phyloP scores from a whole-genome alignment of 441 rosid genomes.

The Gossypium laxum region DNA sequence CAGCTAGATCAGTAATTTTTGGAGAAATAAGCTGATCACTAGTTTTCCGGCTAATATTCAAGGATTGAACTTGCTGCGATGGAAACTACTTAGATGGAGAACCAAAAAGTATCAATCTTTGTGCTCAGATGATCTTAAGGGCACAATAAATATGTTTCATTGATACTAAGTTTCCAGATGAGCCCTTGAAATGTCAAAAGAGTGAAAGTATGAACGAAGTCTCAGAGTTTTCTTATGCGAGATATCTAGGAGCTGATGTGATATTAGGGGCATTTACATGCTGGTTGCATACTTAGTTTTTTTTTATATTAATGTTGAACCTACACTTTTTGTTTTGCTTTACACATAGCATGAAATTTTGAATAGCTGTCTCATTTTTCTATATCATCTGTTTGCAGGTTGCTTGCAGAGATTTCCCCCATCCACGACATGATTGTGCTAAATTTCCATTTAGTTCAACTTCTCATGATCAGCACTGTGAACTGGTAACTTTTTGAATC shows the following conservation, averaged over 20 bases:
- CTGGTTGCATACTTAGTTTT: not conserved
- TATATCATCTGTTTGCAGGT: slow-evolving; percentile 37
- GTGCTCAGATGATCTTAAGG: not conserved
- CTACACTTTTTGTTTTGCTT: not conserved
- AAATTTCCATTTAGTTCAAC: slow-evolving; percentile 51
- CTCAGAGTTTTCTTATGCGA: not conserved
- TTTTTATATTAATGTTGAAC: not conserved
- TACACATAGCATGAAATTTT: not conserved
- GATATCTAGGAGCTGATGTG: not conserved
- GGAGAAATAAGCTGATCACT: not conserved
- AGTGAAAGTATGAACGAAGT: not conserved
- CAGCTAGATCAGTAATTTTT: not conserved
- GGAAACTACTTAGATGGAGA: not conserved
- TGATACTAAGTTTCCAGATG: not conserved
- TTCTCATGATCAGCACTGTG: slow-evolving; percentile 51
- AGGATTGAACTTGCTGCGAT: not conserved
- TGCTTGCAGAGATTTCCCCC: slow-evolving; percentile 88
- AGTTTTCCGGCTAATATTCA: not conserved
- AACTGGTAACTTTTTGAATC: slow-evolving; percentile 34
- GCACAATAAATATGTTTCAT: not conserved
- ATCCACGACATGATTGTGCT: slow-evolving; percentile 70
- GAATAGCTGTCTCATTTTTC: not conserved
- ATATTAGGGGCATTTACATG: not conserved
- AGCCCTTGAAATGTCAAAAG: not conserved
- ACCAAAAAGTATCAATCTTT: not conserved